Conservation (phyloP, 148 eudicot genomes). For the Rhododendron mucronatum region DNA sequence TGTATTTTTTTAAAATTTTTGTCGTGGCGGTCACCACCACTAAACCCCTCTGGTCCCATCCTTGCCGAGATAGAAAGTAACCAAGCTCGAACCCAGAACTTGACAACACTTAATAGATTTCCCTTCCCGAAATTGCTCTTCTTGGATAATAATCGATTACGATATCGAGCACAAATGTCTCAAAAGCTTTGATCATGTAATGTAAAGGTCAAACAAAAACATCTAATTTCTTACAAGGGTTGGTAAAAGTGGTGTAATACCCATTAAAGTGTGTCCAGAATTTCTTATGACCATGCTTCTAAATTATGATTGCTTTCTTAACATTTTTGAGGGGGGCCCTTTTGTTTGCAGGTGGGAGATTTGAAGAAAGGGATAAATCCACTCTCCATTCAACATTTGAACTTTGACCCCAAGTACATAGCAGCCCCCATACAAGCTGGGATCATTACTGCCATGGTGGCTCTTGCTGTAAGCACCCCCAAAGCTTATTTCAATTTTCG, state of each 20-base stretch:
- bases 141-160: neutral
- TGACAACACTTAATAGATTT: too few species aligned
- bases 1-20: too few species aligned
- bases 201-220: neutral
- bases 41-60: too few species aligned
- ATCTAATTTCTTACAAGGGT: neutral
- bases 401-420: slow-evolving; percentile 55
- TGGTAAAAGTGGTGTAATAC: neutral
- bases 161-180: neutral
- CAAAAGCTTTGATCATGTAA: neutral
- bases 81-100: too few species aligned
- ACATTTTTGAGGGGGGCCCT: neutral
- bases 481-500: neutral
- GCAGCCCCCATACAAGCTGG: slow-evolving; percentile 65
- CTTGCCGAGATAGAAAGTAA: too few species aligned
- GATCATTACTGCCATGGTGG: slow-evolving; percentile 61
- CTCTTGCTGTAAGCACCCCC: slow-evolving; percentile 63
- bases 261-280: neutral
- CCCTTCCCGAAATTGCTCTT: too few species aligned
- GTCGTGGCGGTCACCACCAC: too few species aligned
- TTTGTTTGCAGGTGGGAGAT: slow-evolving; percentile 54
- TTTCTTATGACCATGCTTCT: neutral
- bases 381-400: slow-evolving; percentile 37
- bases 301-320: neutral
- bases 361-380: slow-evolving; percentile 81